phyloP scores from a whole-genome alignment of 192 early-diverging fungal species.

The Irineochytrium annulatum region DNA sequence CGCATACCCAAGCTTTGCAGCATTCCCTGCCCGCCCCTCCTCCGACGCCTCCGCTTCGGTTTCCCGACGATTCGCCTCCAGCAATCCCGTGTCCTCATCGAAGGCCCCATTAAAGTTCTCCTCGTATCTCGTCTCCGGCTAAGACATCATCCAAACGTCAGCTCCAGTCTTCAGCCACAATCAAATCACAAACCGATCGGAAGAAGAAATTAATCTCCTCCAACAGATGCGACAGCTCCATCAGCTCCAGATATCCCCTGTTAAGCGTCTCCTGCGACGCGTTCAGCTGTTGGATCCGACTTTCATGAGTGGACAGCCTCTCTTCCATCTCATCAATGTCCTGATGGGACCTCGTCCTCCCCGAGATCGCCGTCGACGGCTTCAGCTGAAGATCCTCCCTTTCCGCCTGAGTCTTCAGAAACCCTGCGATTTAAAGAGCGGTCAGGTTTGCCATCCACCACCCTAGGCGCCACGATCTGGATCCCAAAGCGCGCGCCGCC shows the following conservation, averaged over 20 bases:
- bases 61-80: constrained; percentile 6
- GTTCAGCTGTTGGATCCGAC: constrained; percentile 80
- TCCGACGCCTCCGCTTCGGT: constrained; percentile 14
- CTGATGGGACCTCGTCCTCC: constrained; percentile 67
- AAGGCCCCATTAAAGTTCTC: constrained; percentile 22
- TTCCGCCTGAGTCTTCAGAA: constrained; percentile 74
- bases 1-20: constrained; percentile 38
- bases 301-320: constrained; percentile 74
- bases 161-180: too few relatives aligned
- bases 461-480: background rate
- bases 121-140: constrained; percentile 40
- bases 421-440: constrained; percentile 57
- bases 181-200: constrained; percentile 52
- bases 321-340: constrained; percentile 93
- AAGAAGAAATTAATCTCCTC: constrained; percentile 83
- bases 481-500: too few relatives aligned
- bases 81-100: constrained; percentile 29
- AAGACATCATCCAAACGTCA: background rate
- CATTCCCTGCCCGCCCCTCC: constrained; percentile 16
- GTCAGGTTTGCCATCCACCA: background rate
- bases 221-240: constrained; percentile 85
- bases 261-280: constrained; percentile 80
- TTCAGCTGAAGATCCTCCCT: constrained; percentile 66
- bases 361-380: constrained; percentile 16
- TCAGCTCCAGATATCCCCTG: constrained; percentile 80